These are phyloP conservation scores for Podospora tetraspora DNA, from an alignment of 495 filamentous ascomycete species.

Conservation along the genomic window DNA sequence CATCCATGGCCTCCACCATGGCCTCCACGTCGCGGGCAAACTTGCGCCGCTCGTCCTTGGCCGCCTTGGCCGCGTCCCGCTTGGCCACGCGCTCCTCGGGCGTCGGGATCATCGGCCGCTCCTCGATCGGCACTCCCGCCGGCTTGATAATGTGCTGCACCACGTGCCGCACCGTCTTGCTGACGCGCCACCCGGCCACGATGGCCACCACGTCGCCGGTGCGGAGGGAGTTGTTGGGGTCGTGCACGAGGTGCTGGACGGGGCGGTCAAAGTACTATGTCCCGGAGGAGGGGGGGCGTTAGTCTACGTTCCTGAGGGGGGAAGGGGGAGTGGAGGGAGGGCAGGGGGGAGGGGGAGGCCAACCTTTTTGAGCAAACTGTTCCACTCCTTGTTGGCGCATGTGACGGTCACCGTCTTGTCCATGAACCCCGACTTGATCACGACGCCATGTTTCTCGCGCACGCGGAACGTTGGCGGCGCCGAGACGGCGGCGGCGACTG, in stretches of 20 bases:
- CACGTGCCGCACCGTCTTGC: conserved; percentile 66
- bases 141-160: conserved; percentile 70
- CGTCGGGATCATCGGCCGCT: conserved; percentile 58
- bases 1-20: background rate
- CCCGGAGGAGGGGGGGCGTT: conserved; percentile 6
- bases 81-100: conserved; percentile 54
- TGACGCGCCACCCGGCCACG: conserved; percentile 57
- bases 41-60: conserved; percentile 47
- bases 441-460: conserved; percentile 49
- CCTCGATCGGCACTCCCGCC: conserved; percentile 56
- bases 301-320: background rate
- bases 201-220: conserved; percentile 78
- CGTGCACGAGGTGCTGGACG: conserved; percentile 59
- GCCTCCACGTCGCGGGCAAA: conserved; percentile 12
- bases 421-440: conserved; percentile 66
- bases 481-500: conserved; percentile 21
- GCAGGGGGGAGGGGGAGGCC: too few species aligned
- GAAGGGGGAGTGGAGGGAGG: conserved; percentile 1
- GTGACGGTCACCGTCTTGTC: conserved; percentile 65
- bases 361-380: conserved; percentile 54
- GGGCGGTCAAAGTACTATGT: conserved; percentile 45
- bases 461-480: conserved; percentile 21
- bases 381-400: conserved; percentile 56
- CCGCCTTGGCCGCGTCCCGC: conserved; percentile 42
- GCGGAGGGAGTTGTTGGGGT: conserved; percentile 67